Conservation (phyloP, 1,139 yeast genomes). For the Pichia sp. region DNA sequence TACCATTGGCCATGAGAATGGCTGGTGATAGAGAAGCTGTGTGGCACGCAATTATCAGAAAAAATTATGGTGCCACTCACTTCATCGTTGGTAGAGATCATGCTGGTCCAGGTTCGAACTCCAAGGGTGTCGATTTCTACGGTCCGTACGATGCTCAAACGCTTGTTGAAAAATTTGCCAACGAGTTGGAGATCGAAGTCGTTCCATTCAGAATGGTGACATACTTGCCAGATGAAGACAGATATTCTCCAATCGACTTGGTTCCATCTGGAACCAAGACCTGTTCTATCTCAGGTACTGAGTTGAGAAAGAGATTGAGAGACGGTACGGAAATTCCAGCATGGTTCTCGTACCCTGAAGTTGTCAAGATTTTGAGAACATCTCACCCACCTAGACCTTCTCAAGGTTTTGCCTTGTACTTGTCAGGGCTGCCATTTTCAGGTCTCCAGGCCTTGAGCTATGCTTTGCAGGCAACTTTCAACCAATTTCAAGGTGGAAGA, state of each 20-base stretch:
- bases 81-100: constrained; percentile 98
- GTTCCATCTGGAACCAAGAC: constrained; percentile 79
- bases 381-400: constrained; percentile 87
- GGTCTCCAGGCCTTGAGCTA: constrained; percentile 65
- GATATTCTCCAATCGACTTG: constrained; percentile 93
- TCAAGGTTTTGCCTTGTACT: constrained; percentile 79
- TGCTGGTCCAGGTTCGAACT: constrained; percentile 83
- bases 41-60: constrained; percentile 96
- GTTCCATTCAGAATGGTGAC: constrained; percentile 98
- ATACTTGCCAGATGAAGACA: constrained; percentile 89
- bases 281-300: constrained; percentile 92
- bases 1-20: constrained; percentile 98
- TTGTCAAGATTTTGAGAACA: constrained; percentile 83
- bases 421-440: constrained; percentile 55
- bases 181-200: constrained; percentile 80
- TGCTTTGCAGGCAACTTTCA: constrained; percentile 85
- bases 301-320: constrained; percentile 80
- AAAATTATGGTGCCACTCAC: constrained; percentile 95
- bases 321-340: constrained; percentile 88
- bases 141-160: constrained; percentile 98
- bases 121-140: constrained; percentile 89
- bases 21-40: constrained; percentile 98
- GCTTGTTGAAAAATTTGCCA: constrained; percentile 67
- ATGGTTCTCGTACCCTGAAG: constrained; percentile 98
- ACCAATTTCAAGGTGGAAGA: constrained; percentile 85